Conservation (phyloP, 2,329 filamentous ascomycete species). For the Coniella vitis region DNA sequence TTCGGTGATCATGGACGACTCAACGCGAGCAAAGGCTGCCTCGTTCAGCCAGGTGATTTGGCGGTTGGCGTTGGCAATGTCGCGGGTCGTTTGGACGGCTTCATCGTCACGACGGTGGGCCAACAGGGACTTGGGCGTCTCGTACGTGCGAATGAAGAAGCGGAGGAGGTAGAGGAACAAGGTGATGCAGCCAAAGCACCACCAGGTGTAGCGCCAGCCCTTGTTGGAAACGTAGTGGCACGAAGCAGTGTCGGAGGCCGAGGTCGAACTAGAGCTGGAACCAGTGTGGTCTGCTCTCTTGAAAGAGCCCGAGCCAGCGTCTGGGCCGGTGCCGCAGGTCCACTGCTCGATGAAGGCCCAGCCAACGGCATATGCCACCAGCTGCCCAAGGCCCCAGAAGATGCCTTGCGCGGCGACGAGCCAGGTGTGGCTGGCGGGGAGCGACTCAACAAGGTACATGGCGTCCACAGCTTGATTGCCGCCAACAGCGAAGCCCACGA, state of each 20-base stretch:
- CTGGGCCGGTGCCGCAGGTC: conserved; percentile 2
- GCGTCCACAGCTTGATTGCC: conserved; percentile 3
- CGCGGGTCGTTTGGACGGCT: conserved; percentile 2
- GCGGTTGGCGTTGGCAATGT: background rate
- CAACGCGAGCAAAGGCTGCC: conserved; percentile 3
- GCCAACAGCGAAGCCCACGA: conserved; percentile 2
- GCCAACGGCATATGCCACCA: conserved; percentile 3
- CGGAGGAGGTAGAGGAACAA: conserved; percentile 7
- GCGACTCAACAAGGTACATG: background rate
- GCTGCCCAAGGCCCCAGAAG: background rate
- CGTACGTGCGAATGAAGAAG: conserved; percentile 1
- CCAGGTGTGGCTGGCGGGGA: conserved; percentile 4
- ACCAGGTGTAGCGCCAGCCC: conserved; percentile 8
- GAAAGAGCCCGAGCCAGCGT: background rate
- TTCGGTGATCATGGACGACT: conserved; percentile 3
- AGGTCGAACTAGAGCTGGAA: background rate
- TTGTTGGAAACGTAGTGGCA: conserved; percentile 7
- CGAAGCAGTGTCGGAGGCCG: background rate
- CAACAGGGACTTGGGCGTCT: conserved; percentile 6
- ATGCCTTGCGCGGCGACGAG: conserved; percentile 1
- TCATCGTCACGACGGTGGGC: conserved; percentile 3
- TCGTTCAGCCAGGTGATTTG: conserved; percentile 6
- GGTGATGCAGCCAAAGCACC: conserved; percentile 9
- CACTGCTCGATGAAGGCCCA: conserved; percentile 5
- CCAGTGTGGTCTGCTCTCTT: background rate